phyloP scores from a whole-genome alignment of 768 basidiomycete genomes.

The Leccinum broughii region DNA sequence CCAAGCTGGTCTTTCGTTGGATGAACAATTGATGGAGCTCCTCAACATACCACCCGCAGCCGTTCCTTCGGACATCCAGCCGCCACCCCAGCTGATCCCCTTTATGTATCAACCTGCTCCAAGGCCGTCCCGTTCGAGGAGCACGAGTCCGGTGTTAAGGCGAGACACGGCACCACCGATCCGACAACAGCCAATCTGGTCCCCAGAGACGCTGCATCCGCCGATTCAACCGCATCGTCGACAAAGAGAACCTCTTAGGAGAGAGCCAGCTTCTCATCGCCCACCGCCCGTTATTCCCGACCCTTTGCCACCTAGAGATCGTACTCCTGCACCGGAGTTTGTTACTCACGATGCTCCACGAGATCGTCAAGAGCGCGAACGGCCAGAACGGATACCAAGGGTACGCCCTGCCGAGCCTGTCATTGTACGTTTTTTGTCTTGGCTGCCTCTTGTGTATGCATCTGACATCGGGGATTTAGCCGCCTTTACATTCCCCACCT shows the following conservation, averaged over 20 bases:
- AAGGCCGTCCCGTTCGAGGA: constrained; percentile 39
- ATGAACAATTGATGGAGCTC: constrained; percentile 61
- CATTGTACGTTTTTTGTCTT: constrained; percentile 18
- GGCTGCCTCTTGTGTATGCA: background rate
- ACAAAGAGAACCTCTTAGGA: constrained; percentile 12
- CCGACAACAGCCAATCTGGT: constrained; percentile 24
- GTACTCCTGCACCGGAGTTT: constrained; percentile 10
- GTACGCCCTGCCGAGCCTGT: constrained; percentile 25
- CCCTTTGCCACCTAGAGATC: constrained; percentile 4
- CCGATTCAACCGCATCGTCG: constrained; percentile 10
- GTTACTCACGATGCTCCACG: constrained; percentile 11
- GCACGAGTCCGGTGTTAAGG: constrained; percentile 39
- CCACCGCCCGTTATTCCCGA: constrained; percentile 13
- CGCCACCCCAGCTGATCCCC: constrained; percentile 54
- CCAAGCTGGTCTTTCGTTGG: constrained; percentile 51
- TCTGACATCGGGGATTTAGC: constrained; percentile 20
- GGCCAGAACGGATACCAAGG: constrained; percentile 24
- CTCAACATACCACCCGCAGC: constrained; percentile 47
- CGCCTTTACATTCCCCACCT: constrained; percentile 18
- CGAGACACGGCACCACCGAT: constrained; percentile 28
- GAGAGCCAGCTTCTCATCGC: background rate
- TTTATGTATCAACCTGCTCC: constrained; percentile 55
- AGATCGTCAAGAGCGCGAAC: constrained; percentile 18
- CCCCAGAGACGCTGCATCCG: constrained; percentile 20
- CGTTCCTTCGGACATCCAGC: constrained; percentile 41